phyloP scores from a whole-genome alignment of 169 alveolate genomes.

The Plasmodium sp. region DNA sequence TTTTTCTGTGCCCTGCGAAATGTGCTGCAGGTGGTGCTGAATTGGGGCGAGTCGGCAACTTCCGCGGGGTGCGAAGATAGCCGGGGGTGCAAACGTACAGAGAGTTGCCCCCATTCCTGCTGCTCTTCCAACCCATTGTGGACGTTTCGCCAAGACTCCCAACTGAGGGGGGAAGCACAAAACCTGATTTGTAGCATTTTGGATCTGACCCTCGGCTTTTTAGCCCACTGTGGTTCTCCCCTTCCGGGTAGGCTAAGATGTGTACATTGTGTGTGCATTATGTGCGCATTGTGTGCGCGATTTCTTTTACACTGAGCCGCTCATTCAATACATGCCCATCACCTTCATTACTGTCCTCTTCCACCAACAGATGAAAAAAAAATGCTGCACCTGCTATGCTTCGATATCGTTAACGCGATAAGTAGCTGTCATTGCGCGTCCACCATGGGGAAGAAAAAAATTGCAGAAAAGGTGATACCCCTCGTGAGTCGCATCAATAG shows the following conservation, averaged over 20 bases:
- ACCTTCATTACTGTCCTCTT: not conserved
- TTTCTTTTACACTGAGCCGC: not conserved
- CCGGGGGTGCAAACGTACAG: not conserved
- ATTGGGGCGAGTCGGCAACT: not conserved
- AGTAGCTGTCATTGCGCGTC: not conserved
- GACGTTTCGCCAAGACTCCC: not conserved
- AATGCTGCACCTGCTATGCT: constrained; percentile 30
- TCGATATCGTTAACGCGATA: not conserved
- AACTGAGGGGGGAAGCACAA: not conserved
- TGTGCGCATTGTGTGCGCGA: not conserved
- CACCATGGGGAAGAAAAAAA: not conserved
- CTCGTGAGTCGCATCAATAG: not conserved
- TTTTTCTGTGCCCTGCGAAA: constrained; percentile 29
- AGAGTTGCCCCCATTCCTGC: not conserved
- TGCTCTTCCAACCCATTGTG: not conserved
- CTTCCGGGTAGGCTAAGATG: not conserved
- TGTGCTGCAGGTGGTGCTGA: constrained; percentile 1
- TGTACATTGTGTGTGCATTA: not conserved
- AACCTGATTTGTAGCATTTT: not conserved
- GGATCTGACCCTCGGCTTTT: not conserved
- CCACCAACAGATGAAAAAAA: constrained; percentile 26
- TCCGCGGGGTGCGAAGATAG: not conserved
- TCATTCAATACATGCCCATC: not conserved
- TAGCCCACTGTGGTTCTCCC: not conserved
- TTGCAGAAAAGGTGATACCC: constrained; percentile 1